A percentile compares a stretch with the other conserved stretches of the same genome.
Conservation (phyloP, 495 filamentous ascomycete species). For the Choiromyces venosus region DNA sequence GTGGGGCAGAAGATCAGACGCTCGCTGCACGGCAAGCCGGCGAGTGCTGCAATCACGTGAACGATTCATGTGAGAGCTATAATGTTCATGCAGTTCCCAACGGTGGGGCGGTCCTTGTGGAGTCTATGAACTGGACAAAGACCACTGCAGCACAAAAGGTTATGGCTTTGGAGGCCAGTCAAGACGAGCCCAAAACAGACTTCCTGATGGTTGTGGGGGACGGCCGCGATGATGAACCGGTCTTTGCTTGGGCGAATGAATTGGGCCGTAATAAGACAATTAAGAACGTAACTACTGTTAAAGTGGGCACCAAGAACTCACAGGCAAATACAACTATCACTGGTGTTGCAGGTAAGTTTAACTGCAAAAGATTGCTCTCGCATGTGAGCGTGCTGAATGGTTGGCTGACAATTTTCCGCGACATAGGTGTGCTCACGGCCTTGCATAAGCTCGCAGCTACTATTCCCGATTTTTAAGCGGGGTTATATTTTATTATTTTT, state of each 20-base stretch:
- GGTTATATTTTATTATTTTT: neutral
- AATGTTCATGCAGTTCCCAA: constrained; percentile 77
- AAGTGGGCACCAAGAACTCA: constrained; percentile 75
- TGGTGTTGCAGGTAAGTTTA: constrained; percentile 68
- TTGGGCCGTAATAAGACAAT: constrained; percentile 54
- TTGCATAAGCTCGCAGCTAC: constrained; percentile 44
- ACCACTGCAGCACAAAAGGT: constrained; percentile 67
- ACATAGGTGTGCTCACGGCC: constrained; percentile 44
- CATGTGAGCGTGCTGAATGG: constrained; percentile 15
- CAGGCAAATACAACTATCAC: constrained; percentile 79
- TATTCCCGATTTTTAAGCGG: constrained; percentile 9
- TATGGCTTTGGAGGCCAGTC: constrained; percentile 54
- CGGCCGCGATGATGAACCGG: constrained; percentile 82
- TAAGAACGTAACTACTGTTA: constrained; percentile 70
- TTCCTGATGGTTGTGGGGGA: constrained; percentile 85
- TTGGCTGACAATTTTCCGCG: constrained; percentile 23
- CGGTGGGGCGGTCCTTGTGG: constrained; percentile 70
- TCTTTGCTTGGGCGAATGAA: constrained; percentile 88
- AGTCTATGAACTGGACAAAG: constrained; percentile 76
- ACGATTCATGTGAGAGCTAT: constrained; percentile 77
- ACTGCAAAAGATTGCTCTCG: constrained; percentile 12
- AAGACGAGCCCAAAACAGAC: constrained; percentile 53
- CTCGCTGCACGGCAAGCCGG: constrained; percentile 69
- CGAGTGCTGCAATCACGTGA: constrained; percentile 87
- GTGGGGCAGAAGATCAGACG: constrained; percentile 67